Conservation (phyloP, 116 monocot genomes). For the Papilionanthe hybrid region DNA sequence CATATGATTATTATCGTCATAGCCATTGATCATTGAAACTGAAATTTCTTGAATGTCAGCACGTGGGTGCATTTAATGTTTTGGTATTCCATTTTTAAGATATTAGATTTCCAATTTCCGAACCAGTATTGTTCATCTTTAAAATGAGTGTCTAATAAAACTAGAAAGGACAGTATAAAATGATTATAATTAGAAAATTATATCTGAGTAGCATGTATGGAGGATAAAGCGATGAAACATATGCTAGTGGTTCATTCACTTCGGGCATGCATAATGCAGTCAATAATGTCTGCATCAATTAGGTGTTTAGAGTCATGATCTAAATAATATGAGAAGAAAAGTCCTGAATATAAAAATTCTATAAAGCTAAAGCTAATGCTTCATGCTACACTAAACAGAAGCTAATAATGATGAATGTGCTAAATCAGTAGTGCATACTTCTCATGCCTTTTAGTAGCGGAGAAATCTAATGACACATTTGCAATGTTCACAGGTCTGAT, state of each 20-base stretch:
- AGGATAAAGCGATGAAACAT: background rate
- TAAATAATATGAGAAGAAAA: too few relatives aligned
- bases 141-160: background rate
- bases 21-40: too few relatives aligned
- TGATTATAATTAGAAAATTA: background rate
- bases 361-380: too few relatives aligned
- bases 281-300: too few relatives aligned
- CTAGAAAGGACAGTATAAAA: background rate
- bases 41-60: too few relatives aligned
- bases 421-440: background rate
- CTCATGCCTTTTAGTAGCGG: background rate
- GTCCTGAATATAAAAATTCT: too few relatives aligned
- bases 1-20: too few relatives aligned
- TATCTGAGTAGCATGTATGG: background rate
- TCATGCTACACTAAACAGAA: too few relatives aligned
- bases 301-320: too few relatives aligned
- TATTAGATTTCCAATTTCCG: background rate
- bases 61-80: background rate
- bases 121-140: background rate
- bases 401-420: background rate
- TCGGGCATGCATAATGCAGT: too few relatives aligned
- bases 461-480: slow-evolving; percentile 1
- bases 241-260: background rate
- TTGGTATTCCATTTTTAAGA: background rate
- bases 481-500: background rate